phyloP scores from a whole-genome alignment of 148 eudicot genomes.

The Vaccinium corymbosum region DNA sequence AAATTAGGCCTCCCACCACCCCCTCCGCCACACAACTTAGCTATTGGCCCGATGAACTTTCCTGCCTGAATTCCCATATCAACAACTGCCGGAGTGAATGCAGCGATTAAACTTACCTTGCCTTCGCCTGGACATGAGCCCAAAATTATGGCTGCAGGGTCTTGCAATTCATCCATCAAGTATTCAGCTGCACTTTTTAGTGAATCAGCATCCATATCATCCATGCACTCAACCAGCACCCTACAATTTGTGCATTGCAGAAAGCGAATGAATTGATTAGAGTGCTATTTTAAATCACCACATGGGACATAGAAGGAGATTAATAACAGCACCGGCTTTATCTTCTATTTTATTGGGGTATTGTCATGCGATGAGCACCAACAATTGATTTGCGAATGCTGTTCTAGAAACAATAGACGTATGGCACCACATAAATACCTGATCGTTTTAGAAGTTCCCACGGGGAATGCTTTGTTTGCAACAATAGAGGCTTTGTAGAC shows the following conservation, averaged over 20 bases:
- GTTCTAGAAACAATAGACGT: neutral
- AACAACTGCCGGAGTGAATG: slow-evolving; percentile 80
- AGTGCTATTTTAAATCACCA: neutral
- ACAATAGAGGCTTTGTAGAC: slow-evolving; percentile 73
- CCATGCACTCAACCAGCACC: slow-evolving; percentile 87
- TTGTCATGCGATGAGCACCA: neutral
- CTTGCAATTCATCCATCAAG: slow-evolving; percentile 52
- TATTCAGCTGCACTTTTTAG: slow-evolving; percentile 90
- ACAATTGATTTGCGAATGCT: neutral
- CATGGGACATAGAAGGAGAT: neutral
- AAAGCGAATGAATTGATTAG: neutral
- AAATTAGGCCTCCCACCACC: slow-evolving; percentile 94
- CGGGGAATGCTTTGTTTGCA: slow-evolving; percentile 48
- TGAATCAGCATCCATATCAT: slow-evolving; percentile 82
- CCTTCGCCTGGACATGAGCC: slow-evolving; percentile 87
- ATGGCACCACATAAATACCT: slow-evolving; percentile 33
- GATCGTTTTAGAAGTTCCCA: slow-evolving; percentile 52
- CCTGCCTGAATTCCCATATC: slow-evolving; percentile 77
- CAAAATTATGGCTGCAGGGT: slow-evolving; percentile 84
- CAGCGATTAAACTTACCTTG: slow-evolving; percentile 80
- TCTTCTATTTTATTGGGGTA: neutral
- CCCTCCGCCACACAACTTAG: slow-evolving; percentile 90
- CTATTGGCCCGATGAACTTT: slow-evolving; percentile 81
- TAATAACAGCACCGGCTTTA: neutral
- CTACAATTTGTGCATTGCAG: slow-evolving; percentile 25